Conservation (phyloP, 192 early-diverging fungal genomes). For the Coemansia sp. region DNA sequence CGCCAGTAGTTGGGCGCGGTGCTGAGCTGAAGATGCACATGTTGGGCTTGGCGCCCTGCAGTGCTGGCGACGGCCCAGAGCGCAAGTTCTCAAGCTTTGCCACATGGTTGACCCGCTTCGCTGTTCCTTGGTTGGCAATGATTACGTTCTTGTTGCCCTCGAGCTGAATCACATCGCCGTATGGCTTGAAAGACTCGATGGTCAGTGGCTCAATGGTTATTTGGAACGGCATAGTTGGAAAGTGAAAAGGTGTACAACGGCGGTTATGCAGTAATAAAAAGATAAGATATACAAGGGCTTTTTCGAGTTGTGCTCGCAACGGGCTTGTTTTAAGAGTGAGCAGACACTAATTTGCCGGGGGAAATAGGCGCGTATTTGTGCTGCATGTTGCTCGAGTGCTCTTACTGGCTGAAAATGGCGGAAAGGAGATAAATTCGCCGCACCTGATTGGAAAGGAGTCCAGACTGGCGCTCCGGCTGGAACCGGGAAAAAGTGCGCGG, state of each 20-base stretch:
- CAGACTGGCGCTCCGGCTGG: neutral
- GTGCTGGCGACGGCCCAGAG: slow-evolving; percentile 20
- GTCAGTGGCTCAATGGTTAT: slow-evolving; percentile 66
- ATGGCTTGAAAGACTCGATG: slow-evolving; percentile 66
- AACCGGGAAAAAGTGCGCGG: neutral
- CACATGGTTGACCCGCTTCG: slow-evolving; percentile 68
- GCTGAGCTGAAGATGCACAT: slow-evolving; percentile 68
- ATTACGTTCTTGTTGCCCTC: slow-evolving; percentile 49
- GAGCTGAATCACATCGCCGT: slow-evolving; percentile 72
- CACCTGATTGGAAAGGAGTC: neutral
- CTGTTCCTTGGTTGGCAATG: slow-evolving; percentile 74
- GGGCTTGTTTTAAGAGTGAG: neutral
- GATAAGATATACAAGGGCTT: neutral
- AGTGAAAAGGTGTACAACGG: neutral
- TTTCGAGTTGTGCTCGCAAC: neutral
- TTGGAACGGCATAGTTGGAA: slow-evolving; percentile 7
- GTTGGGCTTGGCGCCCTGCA: slow-evolving; percentile 58
- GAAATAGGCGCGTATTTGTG: neutral
- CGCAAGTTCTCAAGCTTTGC: slow-evolving; percentile 61
- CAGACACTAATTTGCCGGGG: neutral
- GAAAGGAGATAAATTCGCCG: neutral
- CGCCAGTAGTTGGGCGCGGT: slow-evolving; percentile 30
- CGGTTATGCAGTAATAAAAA: neutral
- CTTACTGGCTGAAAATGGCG: neutral
- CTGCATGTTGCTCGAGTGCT: neutral